These are phyloP conservation scores for Fraxinus xanthoxyloides DNA, from an alignment of 305 asterid species.

Conservation along the genomic window DNA sequence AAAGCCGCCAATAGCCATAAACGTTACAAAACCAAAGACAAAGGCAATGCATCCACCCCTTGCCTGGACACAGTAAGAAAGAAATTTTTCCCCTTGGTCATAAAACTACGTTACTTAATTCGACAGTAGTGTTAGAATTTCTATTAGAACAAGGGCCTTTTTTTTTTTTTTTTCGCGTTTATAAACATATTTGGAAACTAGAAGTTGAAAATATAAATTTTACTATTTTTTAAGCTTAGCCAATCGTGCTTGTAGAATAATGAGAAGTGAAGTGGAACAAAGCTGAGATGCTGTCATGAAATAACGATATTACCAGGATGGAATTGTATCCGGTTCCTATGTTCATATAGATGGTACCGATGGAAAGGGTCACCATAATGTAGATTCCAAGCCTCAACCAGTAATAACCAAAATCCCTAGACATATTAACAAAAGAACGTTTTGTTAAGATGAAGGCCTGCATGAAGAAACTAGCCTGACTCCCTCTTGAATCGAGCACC, in stretches of 20 bases:
- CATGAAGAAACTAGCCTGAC: conserved; percentile 96
- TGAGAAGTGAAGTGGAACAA: background rate
- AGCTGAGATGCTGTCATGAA: background rate
- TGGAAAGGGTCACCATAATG: conserved; percentile 13
- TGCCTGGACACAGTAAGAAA: conserved; percentile 40
- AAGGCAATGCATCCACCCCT: conserved; percentile 94
- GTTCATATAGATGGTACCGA: conserved; percentile 75
- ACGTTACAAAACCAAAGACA: conserved; percentile 91
- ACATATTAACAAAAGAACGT: conserved; percentile 92
- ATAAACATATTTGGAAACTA: background rate
- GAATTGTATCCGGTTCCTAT: conserved; percentile 91
- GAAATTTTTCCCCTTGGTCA: background rate
- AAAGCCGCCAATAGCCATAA: conserved; percentile 97
- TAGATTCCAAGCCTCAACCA: conserved; percentile 95
- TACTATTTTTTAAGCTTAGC: background rate
- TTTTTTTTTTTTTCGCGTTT: background rate
- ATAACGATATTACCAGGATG: conserved; percentile 57
- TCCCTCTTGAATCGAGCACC: conserved; percentile 89
- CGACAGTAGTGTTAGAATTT: background rate
- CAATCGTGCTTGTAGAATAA: background rate
- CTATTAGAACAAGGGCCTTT: background rate
- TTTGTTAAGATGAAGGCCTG: conserved; percentile 81
- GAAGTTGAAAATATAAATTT: background rate
- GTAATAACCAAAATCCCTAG: conserved; percentile 97
- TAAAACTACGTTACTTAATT: background rate